These are phyloP conservation scores for Alternaria novae-zelandiae DNA, from an alignment of 2,329 filamentous ascomycete species.

Conservation along the genomic window DNA sequence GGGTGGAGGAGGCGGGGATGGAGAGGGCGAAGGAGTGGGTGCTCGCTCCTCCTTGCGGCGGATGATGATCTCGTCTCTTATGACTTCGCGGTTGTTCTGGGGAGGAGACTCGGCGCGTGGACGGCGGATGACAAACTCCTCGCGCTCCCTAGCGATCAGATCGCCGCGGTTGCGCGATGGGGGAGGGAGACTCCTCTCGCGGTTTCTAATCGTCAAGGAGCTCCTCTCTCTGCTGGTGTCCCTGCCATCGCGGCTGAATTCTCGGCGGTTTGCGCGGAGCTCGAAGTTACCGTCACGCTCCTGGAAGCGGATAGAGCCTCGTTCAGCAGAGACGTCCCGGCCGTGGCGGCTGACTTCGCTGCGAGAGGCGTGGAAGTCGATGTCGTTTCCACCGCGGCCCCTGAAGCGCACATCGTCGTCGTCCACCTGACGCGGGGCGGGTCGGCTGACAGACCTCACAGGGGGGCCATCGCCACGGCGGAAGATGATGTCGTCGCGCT, in stretches of 20 bases:
- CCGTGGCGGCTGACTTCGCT: slow-evolving; percentile 33
- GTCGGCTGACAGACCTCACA: slow-evolving; percentile 17
- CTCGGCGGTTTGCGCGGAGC: slow-evolving; percentile 44
- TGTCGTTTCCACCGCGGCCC: slow-evolving; percentile 41
- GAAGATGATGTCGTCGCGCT: slow-evolving; percentile 52
- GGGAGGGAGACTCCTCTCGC: slow-evolving; percentile 47
- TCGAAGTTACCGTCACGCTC: slow-evolving; percentile 50
- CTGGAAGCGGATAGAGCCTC: slow-evolving; percentile 40
- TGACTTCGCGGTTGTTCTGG: slow-evolving; percentile 42
- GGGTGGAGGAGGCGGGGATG: slow-evolving; percentile 53
- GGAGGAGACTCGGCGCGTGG: slow-evolving; percentile 45
- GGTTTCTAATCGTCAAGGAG: slow-evolving; percentile 40
- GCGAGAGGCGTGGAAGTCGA: slow-evolving; percentile 40
- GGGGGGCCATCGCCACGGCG: slow-evolving; percentile 51
- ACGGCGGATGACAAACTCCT: slow-evolving; percentile 51
- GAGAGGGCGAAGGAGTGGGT: slow-evolving; percentile 62
- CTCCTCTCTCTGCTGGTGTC: slow-evolving; percentile 46
- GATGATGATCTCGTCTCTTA: slow-evolving; percentile 53
- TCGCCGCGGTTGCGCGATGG: slow-evolving; percentile 44
- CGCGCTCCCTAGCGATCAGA: slow-evolving; percentile 48
- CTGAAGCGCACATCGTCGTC: slow-evolving; percentile 59
- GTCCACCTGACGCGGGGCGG: slow-evolving; percentile 45
- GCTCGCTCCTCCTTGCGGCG: slow-evolving; percentile 53
- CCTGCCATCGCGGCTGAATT: slow-evolving; percentile 44
- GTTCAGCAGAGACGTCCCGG: slow-evolving; percentile 32